Conservation (phyloP, 2,329 filamentous ascomycete genomes). For the Penicillium sclerotigenum region DNA sequence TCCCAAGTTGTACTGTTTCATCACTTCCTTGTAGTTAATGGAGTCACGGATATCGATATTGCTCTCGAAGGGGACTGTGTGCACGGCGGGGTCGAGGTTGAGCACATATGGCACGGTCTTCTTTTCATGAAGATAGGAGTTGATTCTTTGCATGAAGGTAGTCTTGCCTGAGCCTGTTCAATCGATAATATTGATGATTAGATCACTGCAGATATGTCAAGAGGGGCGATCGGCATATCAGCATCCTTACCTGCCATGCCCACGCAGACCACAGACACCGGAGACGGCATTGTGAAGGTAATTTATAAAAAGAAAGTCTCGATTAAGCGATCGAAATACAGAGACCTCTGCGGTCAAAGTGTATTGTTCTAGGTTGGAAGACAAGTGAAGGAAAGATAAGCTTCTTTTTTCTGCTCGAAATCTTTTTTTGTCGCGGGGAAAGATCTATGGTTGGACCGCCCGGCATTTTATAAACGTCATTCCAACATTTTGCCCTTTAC, state of each 20-base stretch:
- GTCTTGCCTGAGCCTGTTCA: conserved; percentile 84
- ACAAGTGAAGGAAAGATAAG: conserved; percentile 11
- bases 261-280: conserved; percentile 81
- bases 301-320: neutral
- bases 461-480: conserved; percentile 34
- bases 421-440: conserved; percentile 32
- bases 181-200: conserved; percentile 3
- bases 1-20: conserved; percentile 98
- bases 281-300: conserved; percentile 43
- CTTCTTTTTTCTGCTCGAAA: conserved; percentile 25
- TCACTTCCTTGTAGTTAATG: conserved; percentile 99
- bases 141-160: conserved; percentile 99
- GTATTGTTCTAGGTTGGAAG: neutral
- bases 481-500: conserved; percentile 23
- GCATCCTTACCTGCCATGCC: conserved; percentile 78
- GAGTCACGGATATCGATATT: conserved; percentile 99
- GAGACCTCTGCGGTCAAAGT: neutral
- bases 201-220: neutral
- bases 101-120: conserved; percentile 86
- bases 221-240: neutral
- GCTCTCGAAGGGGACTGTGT: conserved; percentile 87
- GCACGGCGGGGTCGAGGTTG: conserved; percentile 93
- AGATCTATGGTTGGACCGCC: conserved; percentile 32
- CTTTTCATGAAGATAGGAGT: conserved; percentile 81
- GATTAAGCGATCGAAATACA: neutral